Conservation (phyloP, 2,329 filamentous ascomycete species). For the Davidsoniella australis region DNA sequence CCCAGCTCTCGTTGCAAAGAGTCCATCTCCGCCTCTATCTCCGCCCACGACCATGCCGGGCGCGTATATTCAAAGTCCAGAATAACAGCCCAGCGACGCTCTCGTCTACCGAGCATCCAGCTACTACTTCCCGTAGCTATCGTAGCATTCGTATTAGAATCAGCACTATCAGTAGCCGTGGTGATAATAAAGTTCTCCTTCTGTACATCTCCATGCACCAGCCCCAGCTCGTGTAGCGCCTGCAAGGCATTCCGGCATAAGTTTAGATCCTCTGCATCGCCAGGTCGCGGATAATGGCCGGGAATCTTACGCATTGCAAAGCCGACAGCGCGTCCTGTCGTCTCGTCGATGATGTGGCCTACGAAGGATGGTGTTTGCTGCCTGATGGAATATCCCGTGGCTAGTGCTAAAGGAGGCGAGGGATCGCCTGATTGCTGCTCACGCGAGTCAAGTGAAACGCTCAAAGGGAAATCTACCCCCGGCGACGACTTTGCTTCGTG, state of each 20-base stretch:
- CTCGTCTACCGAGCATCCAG: background rate
- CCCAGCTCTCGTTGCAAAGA: background rate
- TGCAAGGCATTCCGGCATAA: background rate
- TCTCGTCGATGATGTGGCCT: slow-evolving; percentile 1
- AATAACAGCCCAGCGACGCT: background rate
- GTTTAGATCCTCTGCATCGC: background rate
- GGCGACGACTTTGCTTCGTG: too few species aligned
- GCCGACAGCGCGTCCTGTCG: background rate
- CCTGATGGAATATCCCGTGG: too few species aligned
- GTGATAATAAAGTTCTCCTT: slow-evolving; percentile 1
- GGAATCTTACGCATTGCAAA: background rate
- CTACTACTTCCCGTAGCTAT: too few species aligned
- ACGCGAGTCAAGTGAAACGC: too few species aligned
- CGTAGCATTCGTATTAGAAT: too few species aligned
- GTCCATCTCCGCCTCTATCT: slow-evolving; percentile 2
- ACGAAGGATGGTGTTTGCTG: slow-evolving; percentile 1
- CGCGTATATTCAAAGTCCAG: slow-evolving; percentile 4
- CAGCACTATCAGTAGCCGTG: too few species aligned
- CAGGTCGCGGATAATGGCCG: slow-evolving; percentile 1
- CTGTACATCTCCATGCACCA: slow-evolving; percentile 4
- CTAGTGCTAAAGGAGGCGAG: too few species aligned
- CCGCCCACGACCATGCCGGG: background rate
- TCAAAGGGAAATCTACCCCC: too few species aligned
- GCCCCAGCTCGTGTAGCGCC: slow-evolving; percentile 2
- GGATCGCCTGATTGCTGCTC: too few species aligned